phyloP scores from a whole-genome alignment of 2,329 filamentous ascomycete species.

The Hypoxylon sp. region DNA sequence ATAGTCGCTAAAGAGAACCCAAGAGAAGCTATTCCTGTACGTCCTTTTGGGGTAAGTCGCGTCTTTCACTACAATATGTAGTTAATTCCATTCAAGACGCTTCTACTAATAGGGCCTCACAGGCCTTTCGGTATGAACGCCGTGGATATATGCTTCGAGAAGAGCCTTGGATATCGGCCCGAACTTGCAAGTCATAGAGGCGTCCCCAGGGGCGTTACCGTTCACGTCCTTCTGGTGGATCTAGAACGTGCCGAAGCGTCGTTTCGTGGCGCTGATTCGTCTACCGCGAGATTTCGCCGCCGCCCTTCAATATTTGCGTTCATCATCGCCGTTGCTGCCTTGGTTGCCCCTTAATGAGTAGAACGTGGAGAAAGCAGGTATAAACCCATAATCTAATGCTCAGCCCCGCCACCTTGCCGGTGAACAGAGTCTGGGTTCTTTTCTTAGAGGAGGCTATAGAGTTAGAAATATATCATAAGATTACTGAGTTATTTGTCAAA shows the following conservation, averaged over 20 bases:
- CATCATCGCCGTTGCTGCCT: slow-evolving; percentile 14
- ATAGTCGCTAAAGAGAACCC: slow-evolving; percentile 9
- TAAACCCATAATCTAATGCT: not conserved
- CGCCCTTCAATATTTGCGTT: slow-evolving; percentile 1
- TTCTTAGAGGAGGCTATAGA: not conserved
- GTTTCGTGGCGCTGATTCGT: not conserved
- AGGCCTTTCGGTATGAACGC: not conserved
- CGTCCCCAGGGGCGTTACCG: slow-evolving; percentile 22
- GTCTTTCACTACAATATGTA: not conserved
- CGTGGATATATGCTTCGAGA: not conserved
- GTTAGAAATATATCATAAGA: not conserved
- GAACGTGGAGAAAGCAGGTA: not conserved
- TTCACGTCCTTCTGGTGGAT: slow-evolving; percentile 14
- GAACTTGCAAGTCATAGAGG: not conserved
- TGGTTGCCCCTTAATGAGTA: not conserved
- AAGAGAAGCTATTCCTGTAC: not conserved
- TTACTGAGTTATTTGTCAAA: slow-evolving; percentile 16
- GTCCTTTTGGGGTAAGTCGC: not conserved
- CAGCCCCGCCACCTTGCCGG: not conserved
- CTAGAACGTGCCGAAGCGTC: not conserved
- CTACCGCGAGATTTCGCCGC: not conserved
- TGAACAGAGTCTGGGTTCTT: not conserved
- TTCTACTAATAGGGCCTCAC: not conserved
- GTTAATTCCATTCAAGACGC: not conserved
- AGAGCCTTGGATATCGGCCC: not conserved